A percentile compares a stretch with the other conserved stretches of the same genome.
phyloP scores from a whole-genome alignment of 129 eudicot genomes.

The Calendula officinalis region DNA sequence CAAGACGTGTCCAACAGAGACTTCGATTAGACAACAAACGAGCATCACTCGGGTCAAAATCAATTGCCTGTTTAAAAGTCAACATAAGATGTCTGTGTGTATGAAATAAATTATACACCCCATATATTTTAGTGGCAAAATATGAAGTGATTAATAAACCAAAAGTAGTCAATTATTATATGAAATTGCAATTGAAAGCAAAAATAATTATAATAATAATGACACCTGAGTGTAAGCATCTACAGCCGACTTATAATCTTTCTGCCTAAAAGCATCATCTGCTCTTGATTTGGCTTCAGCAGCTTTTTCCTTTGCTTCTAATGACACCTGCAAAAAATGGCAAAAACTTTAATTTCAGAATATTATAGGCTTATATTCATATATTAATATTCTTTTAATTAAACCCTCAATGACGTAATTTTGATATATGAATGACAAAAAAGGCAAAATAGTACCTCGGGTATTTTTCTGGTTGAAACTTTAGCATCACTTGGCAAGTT shows the following conservation, averaged over 20 bases:
- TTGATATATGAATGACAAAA: slow-evolving; percentile 4
- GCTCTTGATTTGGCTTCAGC: slow-evolving; percentile 89
- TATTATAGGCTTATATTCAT: background rate
- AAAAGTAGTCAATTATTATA: too few relatives aligned
- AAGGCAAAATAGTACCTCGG: slow-evolving; percentile 50
- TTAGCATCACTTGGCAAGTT: slow-evolving; percentile 37
- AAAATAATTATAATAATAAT: background rate
- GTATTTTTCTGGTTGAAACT: slow-evolving; percentile 37
- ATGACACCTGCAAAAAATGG: slow-evolving; percentile 43
- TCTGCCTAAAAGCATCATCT: slow-evolving; percentile 76
- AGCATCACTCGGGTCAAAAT: slow-evolving; percentile 84
- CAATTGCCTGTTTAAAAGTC: slow-evolving; percentile 65
- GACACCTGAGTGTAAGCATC: slow-evolving; percentile 90
- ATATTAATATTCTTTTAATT: background rate
- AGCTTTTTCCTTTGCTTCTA: slow-evolving; percentile 79
- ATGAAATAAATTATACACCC: too few relatives aligned
- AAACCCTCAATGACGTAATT: background rate
- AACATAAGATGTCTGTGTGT: slow-evolving; percentile 5
- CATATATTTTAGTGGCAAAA: too few relatives aligned
- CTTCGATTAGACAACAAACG: slow-evolving; percentile 81
- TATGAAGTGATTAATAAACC: too few relatives aligned
- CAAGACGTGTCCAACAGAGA: slow-evolving; percentile 87
- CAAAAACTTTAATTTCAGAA: background rate
- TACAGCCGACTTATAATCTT: slow-evolving; percentile 56
- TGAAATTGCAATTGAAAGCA: background rate